Conservation (phyloP, 345 rosid species). For the Psidium guajava region DNA sequence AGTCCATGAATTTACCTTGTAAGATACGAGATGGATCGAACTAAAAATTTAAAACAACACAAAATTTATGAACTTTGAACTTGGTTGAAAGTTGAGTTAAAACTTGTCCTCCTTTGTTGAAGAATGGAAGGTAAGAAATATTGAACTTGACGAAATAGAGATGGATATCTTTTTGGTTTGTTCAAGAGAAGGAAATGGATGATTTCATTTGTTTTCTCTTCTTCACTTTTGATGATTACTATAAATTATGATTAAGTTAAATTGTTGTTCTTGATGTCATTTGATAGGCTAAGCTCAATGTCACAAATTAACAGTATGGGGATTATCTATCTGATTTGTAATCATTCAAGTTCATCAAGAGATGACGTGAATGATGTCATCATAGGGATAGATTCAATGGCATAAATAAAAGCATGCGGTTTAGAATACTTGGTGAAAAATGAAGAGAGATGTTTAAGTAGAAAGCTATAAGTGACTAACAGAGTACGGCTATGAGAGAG, state of each 20-base stretch:
- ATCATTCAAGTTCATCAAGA: background rate
- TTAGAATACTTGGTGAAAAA: background rate
- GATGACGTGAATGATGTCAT: background rate
- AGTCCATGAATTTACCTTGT: background rate
- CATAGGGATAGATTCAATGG: background rate
- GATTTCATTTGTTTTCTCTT: background rate
- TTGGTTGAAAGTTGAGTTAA: background rate
- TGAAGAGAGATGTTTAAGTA: background rate
- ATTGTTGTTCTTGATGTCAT: background rate
- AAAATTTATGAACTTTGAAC: background rate
- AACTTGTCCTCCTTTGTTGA: background rate
- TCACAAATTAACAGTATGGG: background rate
- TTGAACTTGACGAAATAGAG: background rate
- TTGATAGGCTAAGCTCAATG: background rate
- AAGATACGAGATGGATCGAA: background rate
- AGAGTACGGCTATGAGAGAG: too few relatives aligned
- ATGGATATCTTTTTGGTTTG: background rate
- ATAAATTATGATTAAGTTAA: background rate
- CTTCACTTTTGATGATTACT: background rate
- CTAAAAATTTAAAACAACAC: background rate
- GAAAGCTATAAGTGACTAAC: background rate
- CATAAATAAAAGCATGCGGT: background rate
- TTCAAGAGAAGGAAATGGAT: background rate
- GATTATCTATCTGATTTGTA: background rate
- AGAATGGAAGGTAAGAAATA: background rate